Conservation (phyloP, 176 grass and related monocot species). For the Raddia guianensis region DNA sequence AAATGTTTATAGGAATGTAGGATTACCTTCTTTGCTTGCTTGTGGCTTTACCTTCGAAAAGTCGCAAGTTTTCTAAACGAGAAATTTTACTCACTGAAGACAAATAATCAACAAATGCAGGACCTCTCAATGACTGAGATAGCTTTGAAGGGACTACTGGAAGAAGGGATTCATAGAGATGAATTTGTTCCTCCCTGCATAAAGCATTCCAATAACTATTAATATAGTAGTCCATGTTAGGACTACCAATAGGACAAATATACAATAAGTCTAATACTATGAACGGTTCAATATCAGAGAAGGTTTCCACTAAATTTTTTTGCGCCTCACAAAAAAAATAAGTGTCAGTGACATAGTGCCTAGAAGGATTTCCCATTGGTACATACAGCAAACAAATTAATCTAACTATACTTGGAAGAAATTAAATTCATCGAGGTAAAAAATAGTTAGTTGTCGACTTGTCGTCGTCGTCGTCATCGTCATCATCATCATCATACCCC, state of each 20-base stretch:
- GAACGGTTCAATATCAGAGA: constrained; percentile 1
- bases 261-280: neutral
- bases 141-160: constrained; percentile 68
- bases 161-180: constrained; percentile 57
- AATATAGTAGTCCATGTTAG: neutral
- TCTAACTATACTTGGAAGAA: constrained; percentile 8
- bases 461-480: no score
- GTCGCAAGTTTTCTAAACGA: constrained; percentile 61
- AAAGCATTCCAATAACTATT: constrained; percentile 32
- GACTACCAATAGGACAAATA: constrained; percentile 10
- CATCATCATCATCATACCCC: no score
- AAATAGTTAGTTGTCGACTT: constrained; percentile 37
- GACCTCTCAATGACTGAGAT: constrained; percentile 62
- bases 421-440: constrained; percentile 3
- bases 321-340: neutral
- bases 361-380: constrained; percentile 18
- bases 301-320: neutral
- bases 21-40: constrained; percentile 62
- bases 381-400: constrained; percentile 10
- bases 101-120: constrained; percentile 84
- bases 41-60: constrained; percentile 52
- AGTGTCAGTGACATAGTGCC: constrained; percentile 2
- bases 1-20: neutral
- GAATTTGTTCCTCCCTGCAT: constrained; percentile 58
- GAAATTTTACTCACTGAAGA: constrained; percentile 77